Evolutionary conservation across 345 rosid genomes (phyloP).

Genomic region (Citropsis articulata): DNA sequence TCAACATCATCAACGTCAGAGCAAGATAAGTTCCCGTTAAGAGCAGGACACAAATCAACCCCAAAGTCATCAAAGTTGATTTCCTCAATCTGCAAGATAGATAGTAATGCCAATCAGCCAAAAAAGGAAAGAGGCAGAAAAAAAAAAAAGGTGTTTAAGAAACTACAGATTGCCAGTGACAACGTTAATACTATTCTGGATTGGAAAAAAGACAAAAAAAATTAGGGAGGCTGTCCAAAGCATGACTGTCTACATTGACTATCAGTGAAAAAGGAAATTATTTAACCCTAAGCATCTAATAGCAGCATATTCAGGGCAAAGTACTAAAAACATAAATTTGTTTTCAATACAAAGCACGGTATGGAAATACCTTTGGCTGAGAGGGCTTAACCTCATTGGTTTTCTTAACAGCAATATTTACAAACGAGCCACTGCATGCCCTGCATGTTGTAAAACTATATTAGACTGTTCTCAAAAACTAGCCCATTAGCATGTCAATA

Average conservation of each 20-base stretch:
- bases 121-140: background rate
- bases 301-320: background rate
- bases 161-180: background rate
- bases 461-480: background rate
- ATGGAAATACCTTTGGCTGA: constrained; percentile 19
- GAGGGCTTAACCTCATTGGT: constrained; percentile 7
- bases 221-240: background rate
- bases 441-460: constrained; percentile 14
- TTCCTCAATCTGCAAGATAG: constrained; percentile 31
- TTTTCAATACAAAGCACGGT: background rate
- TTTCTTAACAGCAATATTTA: constrained; percentile 4
- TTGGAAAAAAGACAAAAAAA: background rate
- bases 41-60: constrained; percentile 35
- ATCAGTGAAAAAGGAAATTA: background rate
- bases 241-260: background rate
- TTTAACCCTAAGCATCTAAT: background rate
- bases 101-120: background rate
- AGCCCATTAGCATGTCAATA: background rate
- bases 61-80: constrained; percentile 50
- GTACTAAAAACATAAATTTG: background rate
- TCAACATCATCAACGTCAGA: constrained; percentile 21
- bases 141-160: background rate
- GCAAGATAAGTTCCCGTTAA: constrained; percentile 18
- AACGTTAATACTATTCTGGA: background rate
- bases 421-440: constrained; percentile 6